Base-by-base conservation (phyloP, 768 basidiomycete species). In the Pleurotus sapidus region DNA sequence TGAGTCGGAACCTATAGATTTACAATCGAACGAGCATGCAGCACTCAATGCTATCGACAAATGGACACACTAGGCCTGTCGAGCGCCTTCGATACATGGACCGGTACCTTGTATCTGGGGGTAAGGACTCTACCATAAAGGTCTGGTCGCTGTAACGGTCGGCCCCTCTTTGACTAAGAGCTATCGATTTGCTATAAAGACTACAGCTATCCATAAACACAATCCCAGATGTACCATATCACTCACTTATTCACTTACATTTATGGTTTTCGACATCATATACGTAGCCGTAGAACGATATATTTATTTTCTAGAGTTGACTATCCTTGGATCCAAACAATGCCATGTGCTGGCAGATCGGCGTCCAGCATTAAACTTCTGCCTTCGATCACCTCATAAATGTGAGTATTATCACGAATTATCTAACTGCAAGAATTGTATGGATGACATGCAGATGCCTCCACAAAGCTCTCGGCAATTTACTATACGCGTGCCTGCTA, bases 1-100 rank as follows among this genome's bases (percentile, higher is more conserved):
- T 34, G 8, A 34, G 9, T 11, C 30, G 4, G 30, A 34, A 34
- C 30, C 30, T 34, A 11, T 65, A 95, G 93, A 83, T 95, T 37
- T 98, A 95, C 74, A 99, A 98, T 70, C 89, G 97, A 25, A 98
- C 94, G 6, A 93, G 87, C 60, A 86, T 89, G 77, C 91, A 95
- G 65, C 88, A 94, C 59, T 90, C 93, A 9, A 83, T 88, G 24
- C 72, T 99, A 46, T 70, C 81, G 45, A 93, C 89, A 4, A 98
- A 98, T 68, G 97, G 97, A n/a, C 97, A 99, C 70, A 91, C 83
- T 15, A 86, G 84, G 60, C 95, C 96, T 0, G 89, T 88, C 25
- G 92, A 95, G 72, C 83, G 82, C 61, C 76, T 98, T 60, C 84
- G 97, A 48, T 98, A 96, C 73, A 96, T 97, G 88, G 97, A 98